Evolutionary conservation across 257 asterid species (phyloP).

Genomic region (Solanum rostratum): DNA sequence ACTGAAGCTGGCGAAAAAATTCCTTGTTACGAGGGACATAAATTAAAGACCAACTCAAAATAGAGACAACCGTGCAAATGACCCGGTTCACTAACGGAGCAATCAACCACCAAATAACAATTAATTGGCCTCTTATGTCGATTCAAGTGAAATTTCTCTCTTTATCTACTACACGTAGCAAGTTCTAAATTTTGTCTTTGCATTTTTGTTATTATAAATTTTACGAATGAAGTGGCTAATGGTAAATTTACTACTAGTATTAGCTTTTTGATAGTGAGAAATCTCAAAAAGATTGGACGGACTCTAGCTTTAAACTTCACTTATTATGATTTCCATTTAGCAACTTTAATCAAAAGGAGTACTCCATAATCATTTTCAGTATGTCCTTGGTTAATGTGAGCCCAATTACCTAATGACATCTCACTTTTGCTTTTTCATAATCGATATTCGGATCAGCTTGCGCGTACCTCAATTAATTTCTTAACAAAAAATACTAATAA

Average conservation of each 20-base stretch:
- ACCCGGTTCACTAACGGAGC: too few species aligned
- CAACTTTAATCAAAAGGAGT: not conserved
- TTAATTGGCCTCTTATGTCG: not conserved
- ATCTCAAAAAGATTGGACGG: not conserved
- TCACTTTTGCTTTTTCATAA: not conserved
- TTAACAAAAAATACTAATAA: not conserved
- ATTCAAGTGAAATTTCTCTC: not conserved
- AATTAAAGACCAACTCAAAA: too few species aligned
- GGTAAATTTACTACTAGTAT: too few species aligned
- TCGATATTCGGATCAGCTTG: accelerated
- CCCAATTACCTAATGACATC: not conserved
- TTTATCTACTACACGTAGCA: not conserved
- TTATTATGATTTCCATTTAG: not conserved
- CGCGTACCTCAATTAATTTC: accelerated
- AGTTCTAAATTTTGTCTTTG: not conserved
- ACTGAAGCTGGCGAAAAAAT: too few species aligned
- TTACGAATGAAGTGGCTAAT: not conserved
- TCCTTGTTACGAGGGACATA: too few species aligned
- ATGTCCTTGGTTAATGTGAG: not conserved
- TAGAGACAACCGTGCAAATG: too few species aligned
- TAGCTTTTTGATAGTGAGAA: not conserved
- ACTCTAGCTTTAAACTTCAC: not conserved
- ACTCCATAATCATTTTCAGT: not conserved
- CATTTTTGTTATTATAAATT: not conserved
- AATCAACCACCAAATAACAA: too few species aligned